Conservation (phyloP, 768 basidiomycete genomes). For the Mycena galericulata region DNA sequence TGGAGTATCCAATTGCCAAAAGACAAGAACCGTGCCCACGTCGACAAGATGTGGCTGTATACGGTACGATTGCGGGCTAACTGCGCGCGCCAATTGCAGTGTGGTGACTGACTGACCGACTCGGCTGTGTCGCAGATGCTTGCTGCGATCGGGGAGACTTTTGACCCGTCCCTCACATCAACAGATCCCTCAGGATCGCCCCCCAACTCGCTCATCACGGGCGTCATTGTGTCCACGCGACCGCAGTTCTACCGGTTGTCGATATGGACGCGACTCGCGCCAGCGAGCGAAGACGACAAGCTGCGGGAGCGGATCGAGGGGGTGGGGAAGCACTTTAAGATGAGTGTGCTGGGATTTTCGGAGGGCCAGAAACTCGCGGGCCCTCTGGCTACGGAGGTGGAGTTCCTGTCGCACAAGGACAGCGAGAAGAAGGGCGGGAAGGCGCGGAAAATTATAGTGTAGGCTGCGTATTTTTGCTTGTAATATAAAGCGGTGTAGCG, state of each 20-base stretch:
- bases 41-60: constrained; percentile 99
- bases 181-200: constrained; percentile 56
- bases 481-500: constrained; percentile 3
- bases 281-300: constrained; percentile 63
- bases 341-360: constrained; percentile 83
- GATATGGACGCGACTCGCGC: constrained; percentile 96
- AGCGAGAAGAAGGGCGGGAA: constrained; percentile 93
- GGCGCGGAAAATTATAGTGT: constrained; percentile 83
- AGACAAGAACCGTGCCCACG: constrained; percentile 86
- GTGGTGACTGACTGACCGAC: constrained; percentile 25
- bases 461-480: constrained; percentile 34
- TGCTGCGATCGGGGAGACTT: constrained; percentile 98
- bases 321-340: constrained; percentile 94
- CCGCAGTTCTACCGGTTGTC: constrained; percentile 96
- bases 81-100: constrained; percentile 6
- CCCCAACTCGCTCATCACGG: constrained; percentile 80
- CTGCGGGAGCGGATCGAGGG: constrained; percentile 86
- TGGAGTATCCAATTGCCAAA: constrained; percentile 98
- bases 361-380: constrained; percentile 82
- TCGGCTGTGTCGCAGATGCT: constrained; percentile 82
- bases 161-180: constrained; percentile 84
- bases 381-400: constrained; percentile 94
- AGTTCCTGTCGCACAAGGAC: constrained; percentile 95
- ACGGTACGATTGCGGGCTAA: constrained; percentile 66
- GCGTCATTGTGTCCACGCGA: constrained; percentile 94